Conservation (phyloP, 2,329 filamentous ascomycete species). For the Podosphaera aphanis region DNA sequence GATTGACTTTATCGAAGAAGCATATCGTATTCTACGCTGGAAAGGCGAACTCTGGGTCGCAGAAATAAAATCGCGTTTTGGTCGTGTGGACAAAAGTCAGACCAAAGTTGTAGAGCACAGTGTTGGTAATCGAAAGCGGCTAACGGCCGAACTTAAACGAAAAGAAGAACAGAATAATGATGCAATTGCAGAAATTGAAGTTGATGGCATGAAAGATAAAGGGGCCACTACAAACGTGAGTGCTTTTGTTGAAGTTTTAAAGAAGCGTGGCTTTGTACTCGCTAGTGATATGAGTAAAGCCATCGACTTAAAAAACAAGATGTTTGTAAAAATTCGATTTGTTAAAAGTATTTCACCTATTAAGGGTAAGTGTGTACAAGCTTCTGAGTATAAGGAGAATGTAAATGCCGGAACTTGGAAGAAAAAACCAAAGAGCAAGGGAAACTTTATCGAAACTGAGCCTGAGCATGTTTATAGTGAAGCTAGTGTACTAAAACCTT, state of each 20-base stretch:
- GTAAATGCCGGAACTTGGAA: conserved; percentile 39
- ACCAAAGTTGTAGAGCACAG: conserved; percentile 39
- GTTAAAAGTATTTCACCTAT: conserved; percentile 55
- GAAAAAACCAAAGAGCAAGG: conserved; percentile 50
- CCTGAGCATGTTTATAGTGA: conserved; percentile 41
- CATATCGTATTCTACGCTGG: conserved; percentile 72
- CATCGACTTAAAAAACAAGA: conserved; percentile 73
- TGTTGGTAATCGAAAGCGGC: conserved; percentile 39
- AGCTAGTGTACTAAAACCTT: conserved; percentile 57
- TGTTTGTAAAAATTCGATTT: conserved; percentile 97
- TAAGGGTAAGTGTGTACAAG: conserved; percentile 47
- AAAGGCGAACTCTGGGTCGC: conserved; percentile 93
- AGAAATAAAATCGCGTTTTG: conserved; percentile 89
- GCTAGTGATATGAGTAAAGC: conserved; percentile 34
- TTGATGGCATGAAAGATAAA: conserved; percentile 40
- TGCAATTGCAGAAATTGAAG: conserved; percentile 40
- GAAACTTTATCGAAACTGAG: conserved; percentile 41
- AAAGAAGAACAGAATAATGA: conserved; percentile 24
- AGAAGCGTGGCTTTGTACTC: conserved; percentile 63
- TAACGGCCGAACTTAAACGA: conserved; percentile 20
- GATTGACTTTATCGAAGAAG: conserved; percentile 90
- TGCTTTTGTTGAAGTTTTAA: conserved; percentile 65
- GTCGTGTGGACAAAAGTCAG: conserved; percentile 26
- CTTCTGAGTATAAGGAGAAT: conserved; percentile 21
- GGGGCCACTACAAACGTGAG: conserved; percentile 63